Evolutionary conservation across 164 flowering plant genomes (phyloP).

Genomic region (Kingdonia uniflora): DNA sequence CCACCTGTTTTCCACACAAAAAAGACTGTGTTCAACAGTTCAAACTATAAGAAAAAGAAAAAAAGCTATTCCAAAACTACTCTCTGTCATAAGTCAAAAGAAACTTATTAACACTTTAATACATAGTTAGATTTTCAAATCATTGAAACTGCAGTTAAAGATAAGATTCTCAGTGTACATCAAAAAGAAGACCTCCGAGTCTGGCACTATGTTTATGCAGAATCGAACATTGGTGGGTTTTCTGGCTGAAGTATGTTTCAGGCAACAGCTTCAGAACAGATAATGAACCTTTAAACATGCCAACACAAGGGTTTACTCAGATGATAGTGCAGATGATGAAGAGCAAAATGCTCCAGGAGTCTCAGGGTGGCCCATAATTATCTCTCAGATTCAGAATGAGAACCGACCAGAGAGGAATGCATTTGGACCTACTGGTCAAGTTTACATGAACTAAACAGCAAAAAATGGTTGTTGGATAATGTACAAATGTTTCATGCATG

Average conservation of each 20-base stretch:
- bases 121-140: neutral
- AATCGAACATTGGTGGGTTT: too few species aligned
- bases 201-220: too few species aligned
- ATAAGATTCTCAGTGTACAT: too few species aligned
- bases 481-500: conserved; percentile 77
- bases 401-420: conserved; percentile 47
- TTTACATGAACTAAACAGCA: conserved; percentile 72
- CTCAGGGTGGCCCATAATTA: conserved; percentile 91
- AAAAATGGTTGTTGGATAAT: conserved; percentile 53
- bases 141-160: neutral
- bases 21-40: neutral
- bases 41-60: neutral
- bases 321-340: conserved; percentile 68
- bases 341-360: conserved; percentile 49
- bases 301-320: conserved; percentile 68
- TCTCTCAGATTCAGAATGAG: conserved; percentile 85
- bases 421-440: conserved; percentile 44
- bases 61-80: neutral
- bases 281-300: conserved; percentile 83
- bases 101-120: neutral
- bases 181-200: too few species aligned
- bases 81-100: neutral
- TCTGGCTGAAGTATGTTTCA: conserved; percentile 87
- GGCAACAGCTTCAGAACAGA: conserved; percentile 89
- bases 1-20: conserved; percentile 54